These are phyloP conservation scores for Neohortaea acidophila DNA, from an alignment of 495 filamentous ascomycete genomes.

Conservation along the genomic window DNA sequence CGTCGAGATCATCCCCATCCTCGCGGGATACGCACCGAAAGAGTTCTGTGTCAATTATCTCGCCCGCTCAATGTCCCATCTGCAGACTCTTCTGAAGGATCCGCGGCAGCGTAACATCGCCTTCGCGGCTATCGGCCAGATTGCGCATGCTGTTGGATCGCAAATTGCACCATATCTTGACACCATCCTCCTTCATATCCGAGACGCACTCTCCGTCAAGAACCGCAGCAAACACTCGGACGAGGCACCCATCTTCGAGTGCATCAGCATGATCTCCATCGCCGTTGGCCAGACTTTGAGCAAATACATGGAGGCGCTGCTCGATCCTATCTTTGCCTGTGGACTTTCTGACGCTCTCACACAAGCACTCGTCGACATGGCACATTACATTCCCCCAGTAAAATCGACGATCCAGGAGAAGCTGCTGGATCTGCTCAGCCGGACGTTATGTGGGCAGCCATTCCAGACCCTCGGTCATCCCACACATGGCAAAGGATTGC, in stretches of 20 bases:
- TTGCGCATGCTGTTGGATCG: conserved; percentile 88
- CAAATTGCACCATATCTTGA: conserved; percentile 92
- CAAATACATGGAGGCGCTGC: conserved; percentile 91
- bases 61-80: conserved; percentile 91
- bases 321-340: conserved; percentile 94
- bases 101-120: conserved; percentile 84
- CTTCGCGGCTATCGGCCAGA: conserved; percentile 85
- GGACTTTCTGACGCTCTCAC: conserved; percentile 83
- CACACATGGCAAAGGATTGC: conserved; percentile 44
- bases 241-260: conserved; percentile 88
- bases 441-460: conserved; percentile 77
- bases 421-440: conserved; percentile 84
- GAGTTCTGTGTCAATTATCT: conserved; percentile 73
- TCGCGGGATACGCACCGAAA: conserved; percentile 81
- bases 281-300: conserved; percentile 92
- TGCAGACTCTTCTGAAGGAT: conserved; percentile 89
- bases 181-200: conserved; percentile 76
- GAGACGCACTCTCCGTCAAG: conserved; percentile 77
- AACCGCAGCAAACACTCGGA: conserved; percentile 61
- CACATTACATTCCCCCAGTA: conserved; percentile 92
- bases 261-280: conserved; percentile 87
- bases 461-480: conserved; percentile 87
- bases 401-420: conserved; percentile 85
- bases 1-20: conserved; percentile 71
- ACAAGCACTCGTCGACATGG: conserved; percentile 93